phyloP scores from a whole-genome alignment of 352 stramenopile species.

The Phytophthora syringae region DNA sequence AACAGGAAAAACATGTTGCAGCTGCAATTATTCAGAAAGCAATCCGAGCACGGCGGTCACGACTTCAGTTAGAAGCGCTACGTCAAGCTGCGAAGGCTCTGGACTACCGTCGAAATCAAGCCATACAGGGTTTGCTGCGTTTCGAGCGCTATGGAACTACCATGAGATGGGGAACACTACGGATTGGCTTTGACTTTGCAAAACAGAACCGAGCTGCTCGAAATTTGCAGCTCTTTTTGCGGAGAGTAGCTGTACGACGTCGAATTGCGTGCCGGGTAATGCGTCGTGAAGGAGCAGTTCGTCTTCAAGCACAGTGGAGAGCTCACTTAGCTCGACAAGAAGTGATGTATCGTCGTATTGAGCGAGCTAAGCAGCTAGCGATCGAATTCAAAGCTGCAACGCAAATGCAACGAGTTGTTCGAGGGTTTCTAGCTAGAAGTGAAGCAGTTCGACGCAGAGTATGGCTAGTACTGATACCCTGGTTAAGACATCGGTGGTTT shows the following conservation, averaged over 20 bases:
- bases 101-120: conserved; percentile 43
- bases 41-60: conserved; percentile 47
- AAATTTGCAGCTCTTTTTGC: conserved; percentile 59
- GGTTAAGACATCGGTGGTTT: conserved; percentile 29
- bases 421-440: conserved; percentile 34
- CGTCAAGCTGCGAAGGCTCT: conserved; percentile 49
- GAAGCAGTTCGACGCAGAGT: conserved; percentile 11
- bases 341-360: conserved; percentile 15
- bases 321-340: conserved; percentile 30
- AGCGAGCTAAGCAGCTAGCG: conserved; percentile 7
- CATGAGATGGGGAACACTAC: conserved; percentile 65
- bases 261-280: conserved; percentile 33
- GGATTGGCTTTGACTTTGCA: conserved; percentile 61
- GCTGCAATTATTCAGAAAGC: conserved; percentile 54
- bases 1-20: conserved; percentile 38
- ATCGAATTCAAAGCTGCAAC: conserved; percentile 31
- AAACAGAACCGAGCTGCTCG: conserved; percentile 54
- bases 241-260: conserved; percentile 39
- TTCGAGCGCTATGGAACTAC: conserved; percentile 63
- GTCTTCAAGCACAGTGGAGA: conserved; percentile 50
- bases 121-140: conserved; percentile 55
- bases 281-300: conserved; percentile 29
- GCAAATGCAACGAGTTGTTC: conserved; percentile 35
- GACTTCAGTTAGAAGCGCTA: conserved; percentile 37
- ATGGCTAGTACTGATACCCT: conserved; percentile 36